Conservation (phyloP, 2,329 filamentous ascomycete genomes). For the Salinomyces thailandicus region DNA sequence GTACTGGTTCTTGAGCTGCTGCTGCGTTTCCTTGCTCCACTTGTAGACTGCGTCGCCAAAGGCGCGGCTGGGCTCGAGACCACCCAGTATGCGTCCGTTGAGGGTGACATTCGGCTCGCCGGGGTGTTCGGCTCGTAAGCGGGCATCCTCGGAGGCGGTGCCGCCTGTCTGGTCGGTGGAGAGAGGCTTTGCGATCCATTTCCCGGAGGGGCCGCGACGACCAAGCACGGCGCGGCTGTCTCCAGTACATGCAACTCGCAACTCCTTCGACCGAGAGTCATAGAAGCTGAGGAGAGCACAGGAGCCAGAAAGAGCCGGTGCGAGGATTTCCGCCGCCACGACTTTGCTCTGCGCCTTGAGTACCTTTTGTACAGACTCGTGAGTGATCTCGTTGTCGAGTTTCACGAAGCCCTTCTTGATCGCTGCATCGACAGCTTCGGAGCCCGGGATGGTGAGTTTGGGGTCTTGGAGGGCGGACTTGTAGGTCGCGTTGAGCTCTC, state of each 20-base stretch:
- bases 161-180: conserved; percentile 90
- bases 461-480: conserved; percentile 56
- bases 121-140: conserved; percentile 77
- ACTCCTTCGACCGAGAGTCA: conserved; percentile 72
- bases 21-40: conserved; percentile 77
- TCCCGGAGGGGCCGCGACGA: conserved; percentile 63
- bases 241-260: conserved; percentile 90
- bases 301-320: conserved; percentile 90
- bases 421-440: conserved; percentile 74
- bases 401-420: conserved; percentile 87
- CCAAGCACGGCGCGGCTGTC: conserved; percentile 89
- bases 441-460: conserved; percentile 52
- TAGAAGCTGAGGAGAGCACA: conserved; percentile 96
- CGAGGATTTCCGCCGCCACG: conserved; percentile 83
- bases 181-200: conserved; percentile 84
- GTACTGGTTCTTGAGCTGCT: conserved; percentile 72
- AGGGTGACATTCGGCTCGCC: conserved; percentile 78
- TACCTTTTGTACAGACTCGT: conserved; percentile 86
- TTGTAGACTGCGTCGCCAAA: conserved; percentile 98
- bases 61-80: conserved; percentile 82
- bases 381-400: conserved; percentile 86
- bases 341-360: conserved; percentile 79
- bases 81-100: conserved; percentile 83
- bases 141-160: conserved; percentile 72
- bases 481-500: conserved; percentile 87